A percentile compares a stretch with the other conserved stretches of the same genome.
Evolutionary conservation across 163 green algal species (phyloP).

Genomic region (Trebouxia gelatinosa): DNA sequence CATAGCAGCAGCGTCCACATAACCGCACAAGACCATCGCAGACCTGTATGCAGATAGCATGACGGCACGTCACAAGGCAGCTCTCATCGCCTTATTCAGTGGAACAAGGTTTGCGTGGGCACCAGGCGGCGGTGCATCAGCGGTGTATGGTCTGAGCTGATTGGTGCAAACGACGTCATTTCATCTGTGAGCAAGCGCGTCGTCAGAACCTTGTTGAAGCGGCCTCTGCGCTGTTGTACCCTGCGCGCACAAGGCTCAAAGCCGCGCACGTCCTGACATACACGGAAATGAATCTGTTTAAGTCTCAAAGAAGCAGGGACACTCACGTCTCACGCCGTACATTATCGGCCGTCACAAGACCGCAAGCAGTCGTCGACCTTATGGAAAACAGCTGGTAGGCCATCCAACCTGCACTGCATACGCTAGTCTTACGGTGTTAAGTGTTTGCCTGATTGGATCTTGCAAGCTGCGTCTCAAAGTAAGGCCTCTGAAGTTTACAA

Average conservation of each 20-base stretch:
- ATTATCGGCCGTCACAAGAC: neutral
- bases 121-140: neutral
- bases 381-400: constrained; percentile 25
- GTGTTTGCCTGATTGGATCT: neutral
- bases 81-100: constrained; percentile 11
- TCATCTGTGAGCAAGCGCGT: neutral
- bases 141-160: neutral
- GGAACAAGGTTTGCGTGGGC: constrained; percentile 11
- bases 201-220: neutral
- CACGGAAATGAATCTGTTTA: no score
- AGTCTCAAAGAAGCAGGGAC: neutral
- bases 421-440: neutral
- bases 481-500: neutral
- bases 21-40: no score
- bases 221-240: neutral
- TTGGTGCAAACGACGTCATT: neutral
- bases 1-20: no score
- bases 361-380: constrained; percentile 11
- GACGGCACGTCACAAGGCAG: neutral
- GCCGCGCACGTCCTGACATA: neutral
- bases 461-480: neutral
- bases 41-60: neutral
- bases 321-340: neutral
- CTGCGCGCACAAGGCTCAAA: neutral
- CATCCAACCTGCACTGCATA: no score